A percentile compares a stretch with the other conserved stretches of the same genome.
These are phyloP conservation scores for Suillus subluteus DNA, from an alignment of 768 basidiomycete genomes.

Conservation along the genomic window DNA sequence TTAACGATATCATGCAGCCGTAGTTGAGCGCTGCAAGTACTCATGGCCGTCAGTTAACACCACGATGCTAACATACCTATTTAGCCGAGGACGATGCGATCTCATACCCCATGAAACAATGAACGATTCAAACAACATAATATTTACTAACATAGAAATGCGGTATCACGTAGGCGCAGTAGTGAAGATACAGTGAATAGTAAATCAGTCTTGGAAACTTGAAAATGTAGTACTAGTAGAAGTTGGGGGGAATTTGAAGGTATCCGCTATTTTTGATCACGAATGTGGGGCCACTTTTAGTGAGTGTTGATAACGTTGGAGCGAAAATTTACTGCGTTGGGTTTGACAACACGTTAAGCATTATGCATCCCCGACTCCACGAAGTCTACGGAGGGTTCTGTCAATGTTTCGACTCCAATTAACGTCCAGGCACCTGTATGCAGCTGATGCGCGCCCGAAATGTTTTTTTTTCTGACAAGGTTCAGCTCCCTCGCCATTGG, in stretches of 20 bases:
- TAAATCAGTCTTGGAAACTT: neutral
- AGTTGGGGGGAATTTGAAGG: neutral
- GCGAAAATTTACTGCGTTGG: neutral
- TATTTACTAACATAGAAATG: neutral
- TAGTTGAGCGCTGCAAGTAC: neutral
- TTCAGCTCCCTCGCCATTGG: too few species aligned
- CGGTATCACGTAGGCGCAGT: too few species aligned
- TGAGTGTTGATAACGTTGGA: neutral
- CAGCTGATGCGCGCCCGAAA: too few species aligned
- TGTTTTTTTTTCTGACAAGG: too few species aligned
- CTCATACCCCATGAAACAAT: too few species aligned
- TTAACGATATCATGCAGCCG: too few species aligned
- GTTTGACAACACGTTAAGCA: neutral
- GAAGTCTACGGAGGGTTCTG: too few species aligned
- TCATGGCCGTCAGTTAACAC: neutral
- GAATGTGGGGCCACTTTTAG: neutral
- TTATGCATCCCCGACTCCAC: too few species aligned
- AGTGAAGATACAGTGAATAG: too few species aligned
- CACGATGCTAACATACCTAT: neutral
- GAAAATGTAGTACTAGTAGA: neutral
- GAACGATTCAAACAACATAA: neutral
- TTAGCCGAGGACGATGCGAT: neutral
- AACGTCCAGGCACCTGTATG: too few species aligned
- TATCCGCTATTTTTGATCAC: neutral
- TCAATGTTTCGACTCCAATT: too few species aligned